Evolutionary conservation across 1,284 basidiomycete species (phyloP), one percentile per base, ranked within the genome.

Genomic region (Fomes fomentarius): DNA sequence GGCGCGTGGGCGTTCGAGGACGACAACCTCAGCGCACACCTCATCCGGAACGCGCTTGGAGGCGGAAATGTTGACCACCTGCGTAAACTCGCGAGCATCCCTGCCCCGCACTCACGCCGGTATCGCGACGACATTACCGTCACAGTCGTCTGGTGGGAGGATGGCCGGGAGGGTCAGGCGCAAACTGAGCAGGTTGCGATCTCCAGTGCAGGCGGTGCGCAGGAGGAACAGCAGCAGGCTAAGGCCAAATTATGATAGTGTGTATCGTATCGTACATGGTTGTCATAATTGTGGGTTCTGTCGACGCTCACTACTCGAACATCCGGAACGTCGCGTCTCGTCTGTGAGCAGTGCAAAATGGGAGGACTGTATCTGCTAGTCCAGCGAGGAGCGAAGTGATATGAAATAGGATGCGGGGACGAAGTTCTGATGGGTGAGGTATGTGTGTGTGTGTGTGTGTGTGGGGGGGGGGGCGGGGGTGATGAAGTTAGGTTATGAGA

Each of bases 11-110:
- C 85, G 12, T 97, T 94, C 67, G 84, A 84, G 56, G 96, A 99
- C 69, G 84, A 86, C 30, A 95, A 98, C 68, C 76, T 94, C 50
- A 85, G 91, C 49, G 89, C 94, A 15, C 97, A 98, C 73, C 77
- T 99, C 33, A 94, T 98, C 58, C 81, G 96, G 60, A 99, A 99
- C 67, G 93, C 94, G 12, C 85, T 98, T 55, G 96, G 93, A 25
- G 95, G 96, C 17, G 94, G 85, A 0, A 86, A 97, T 67, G 78
- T 83, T 56, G 74, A 74, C 54, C 74, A 76, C 49, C 78, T 97
- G 51, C 82, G 85, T 21, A 83, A 83, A 67, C 66, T 91, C 59
- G 74, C 98, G 66, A 96, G 93, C 68, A 93, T 99, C 54, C 93
- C 93, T 21, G 81, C 92, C 5, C 92, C 94, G 28, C 74, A 85